Evolutionary conservation across 2,329 filamentous ascomycete species (phyloP), one percentile per base, ranked within the genome.

Genomic region (Cyclaneusma minus): DNA sequence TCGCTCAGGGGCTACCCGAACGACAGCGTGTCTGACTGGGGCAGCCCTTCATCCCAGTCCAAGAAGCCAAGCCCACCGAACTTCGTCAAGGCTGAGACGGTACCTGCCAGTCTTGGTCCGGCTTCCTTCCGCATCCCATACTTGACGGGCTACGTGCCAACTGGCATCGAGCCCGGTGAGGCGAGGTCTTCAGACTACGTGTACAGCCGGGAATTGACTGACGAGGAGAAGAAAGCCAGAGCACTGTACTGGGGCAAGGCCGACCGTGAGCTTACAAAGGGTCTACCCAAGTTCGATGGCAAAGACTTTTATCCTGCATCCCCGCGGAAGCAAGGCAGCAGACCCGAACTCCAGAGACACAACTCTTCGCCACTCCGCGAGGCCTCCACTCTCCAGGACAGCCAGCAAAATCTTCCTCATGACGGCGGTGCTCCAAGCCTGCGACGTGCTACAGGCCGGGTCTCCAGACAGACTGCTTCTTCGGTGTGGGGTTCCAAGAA

Each of bases 291-390:
- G 43, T 76, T 69, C 37, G 68, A 75, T 36, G 68, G 70, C 13
- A 71, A 68, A 42, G 59, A 73, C 41, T 74, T 74, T 37, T 74
- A 72, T 34, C 64, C 62, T 16, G 50, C 64, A 3, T 71, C 68
- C 1, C 64, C 65, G 1, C 43, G 47, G 34, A 65, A 63, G 40
- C 39, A 47, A 13, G 8, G 18, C 11, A 8, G 8, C 11, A 20
- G n/a, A 7, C 7, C 7, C 18, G n/a, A 20, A 7, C 11, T 11
- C 11, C 11, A 7, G n/a, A 20, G 18, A 20, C 11, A 7, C 7
- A 11, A 20, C 11, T 7, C 18, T 20, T 7, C 8, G 8, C 18
- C 18, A 20, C 18, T 21, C 17, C 9, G 24, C 27, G 24, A 26
- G 22, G 9, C 25, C 10, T 21, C 9, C 5, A 20, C 11, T 6